Percentiles rank a stretch among this genome's conserved stretches.
Conservation (phyloP, 768 basidiomycete genomes). For the Rhizopogon sp. region DNA sequence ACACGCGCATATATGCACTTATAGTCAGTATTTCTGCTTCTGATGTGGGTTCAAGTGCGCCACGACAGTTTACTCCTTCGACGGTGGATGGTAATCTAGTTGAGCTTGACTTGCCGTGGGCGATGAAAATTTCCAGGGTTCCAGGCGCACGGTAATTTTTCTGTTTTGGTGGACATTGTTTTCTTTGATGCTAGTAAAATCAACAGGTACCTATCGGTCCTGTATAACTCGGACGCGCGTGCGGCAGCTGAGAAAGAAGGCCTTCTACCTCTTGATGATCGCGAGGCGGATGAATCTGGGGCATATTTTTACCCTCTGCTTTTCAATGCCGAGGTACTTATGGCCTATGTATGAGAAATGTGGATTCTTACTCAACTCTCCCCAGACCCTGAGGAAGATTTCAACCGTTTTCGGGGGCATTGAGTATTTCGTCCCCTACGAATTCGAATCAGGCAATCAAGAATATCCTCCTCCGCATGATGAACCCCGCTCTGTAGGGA, state of each 20-base stretch:
- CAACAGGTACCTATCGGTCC: constrained; percentile 34
- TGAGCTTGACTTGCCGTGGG: constrained; percentile 46
- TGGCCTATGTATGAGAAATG: background rate
- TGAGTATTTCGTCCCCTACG: constrained; percentile 45
- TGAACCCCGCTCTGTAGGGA: constrained; percentile 44
- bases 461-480: constrained; percentile 49
- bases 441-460: constrained; percentile 12
- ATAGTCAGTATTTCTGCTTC: background rate
- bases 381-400: constrained; percentile 48
- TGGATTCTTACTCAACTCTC: constrained; percentile 4
- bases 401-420: constrained; percentile 58
- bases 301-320: constrained; percentile 53
- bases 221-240: constrained; percentile 55
- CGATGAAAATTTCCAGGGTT: constrained; percentile 58
- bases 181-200: constrained; percentile 16
- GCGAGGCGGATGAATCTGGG: constrained; percentile 23
- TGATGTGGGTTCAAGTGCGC: background rate
- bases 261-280: constrained; percentile 19
- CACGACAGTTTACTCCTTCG: background rate
- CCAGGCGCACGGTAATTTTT: constrained; percentile 45
- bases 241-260: constrained; percentile 7
- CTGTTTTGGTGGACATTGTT: background rate
- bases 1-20: constrained; percentile 10
- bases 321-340: constrained; percentile 54
- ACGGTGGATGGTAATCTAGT: constrained; percentile 23